phyloP scores from a whole-genome alignment of 495 filamentous ascomycete genomes.

The Penicillium desertorum region DNA sequence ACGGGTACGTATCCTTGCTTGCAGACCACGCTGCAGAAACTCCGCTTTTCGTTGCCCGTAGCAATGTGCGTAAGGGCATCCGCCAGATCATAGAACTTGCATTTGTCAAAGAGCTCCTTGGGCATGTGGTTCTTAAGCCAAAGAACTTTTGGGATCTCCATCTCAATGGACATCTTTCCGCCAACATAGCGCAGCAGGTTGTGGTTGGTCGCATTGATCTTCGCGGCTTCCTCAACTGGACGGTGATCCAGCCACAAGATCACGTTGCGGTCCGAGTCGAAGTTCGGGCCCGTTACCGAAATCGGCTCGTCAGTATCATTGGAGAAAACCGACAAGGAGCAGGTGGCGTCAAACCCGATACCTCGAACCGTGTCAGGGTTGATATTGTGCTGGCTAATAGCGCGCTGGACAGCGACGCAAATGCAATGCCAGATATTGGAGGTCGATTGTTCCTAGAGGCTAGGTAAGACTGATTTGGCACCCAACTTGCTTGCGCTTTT shows the following conservation, averaged over 20 bases:
- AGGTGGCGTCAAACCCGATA: conserved; percentile 96
- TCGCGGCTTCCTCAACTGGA: conserved; percentile 80
- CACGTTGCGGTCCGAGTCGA: conserved; percentile 83
- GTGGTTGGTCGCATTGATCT: conserved; percentile 90
- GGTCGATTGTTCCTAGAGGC: conserved; percentile 93
- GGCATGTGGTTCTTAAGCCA: conserved; percentile 99
- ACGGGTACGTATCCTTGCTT: conserved; percentile 96
- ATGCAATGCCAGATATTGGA: conserved; percentile 94
- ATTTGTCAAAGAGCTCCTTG: conserved; percentile 79
- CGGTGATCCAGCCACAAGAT: conserved; percentile 93
- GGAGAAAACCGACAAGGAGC: conserved; percentile 87
- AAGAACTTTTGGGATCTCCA: conserved; percentile 97
- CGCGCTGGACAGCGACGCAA: conserved; percentile 74
- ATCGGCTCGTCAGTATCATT: conserved; percentile 86
- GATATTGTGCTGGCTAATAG: conserved; percentile 75
- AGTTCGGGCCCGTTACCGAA: conserved; percentile 82
- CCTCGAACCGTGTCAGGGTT: conserved; percentile 71
- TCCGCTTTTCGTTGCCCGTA: conserved; percentile 88
- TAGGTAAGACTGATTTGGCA: conserved; percentile 19
- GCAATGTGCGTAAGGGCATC: conserved; percentile 95
- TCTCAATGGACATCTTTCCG: conserved; percentile 96
- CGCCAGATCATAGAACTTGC: conserved; percentile 93
- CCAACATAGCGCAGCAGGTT: conserved; percentile 94
- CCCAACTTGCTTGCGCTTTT: conserved; percentile 1
- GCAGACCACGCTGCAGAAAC: conserved; percentile 90